Base-by-base conservation (phyloP, 345 rosid genomes). In the Acer campestre region DNA sequence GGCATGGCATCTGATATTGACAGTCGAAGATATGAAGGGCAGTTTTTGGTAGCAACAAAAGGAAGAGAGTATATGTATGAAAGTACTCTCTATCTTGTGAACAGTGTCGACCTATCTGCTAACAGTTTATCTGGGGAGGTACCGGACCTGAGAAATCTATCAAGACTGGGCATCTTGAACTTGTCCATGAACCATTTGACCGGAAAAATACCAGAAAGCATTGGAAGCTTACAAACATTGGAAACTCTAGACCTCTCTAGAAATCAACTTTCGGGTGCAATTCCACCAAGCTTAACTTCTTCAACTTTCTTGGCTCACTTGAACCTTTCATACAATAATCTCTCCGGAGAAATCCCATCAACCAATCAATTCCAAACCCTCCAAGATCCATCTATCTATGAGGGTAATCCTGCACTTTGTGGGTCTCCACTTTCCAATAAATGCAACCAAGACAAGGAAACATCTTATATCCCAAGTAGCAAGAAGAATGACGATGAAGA, bases 341-440 rank as follows among this genome's bases (percentile, higher is more conserved):
- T 82, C 17, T 78, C 80, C 4, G 85, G 80, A 7, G 11, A 40
- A 27, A 82, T 78, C 7, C 84, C 84, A 27, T 44, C 84, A 69
- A 31, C 42, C 55, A 82, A 75, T 22, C 82, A 75, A 25, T 72
- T 82, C 17, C 72, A 42, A 1, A 75, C 67, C n/a, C 42, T 82
- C 35, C 49, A 22, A 18, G 80, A 75, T 72, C 77, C 77, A 11
- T 79, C 82, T 27, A 82, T 79, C 62, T 78, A 70, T 17, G 79
- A 74, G 31, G 81, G 79, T 3, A 78, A 82, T 23, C 49, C 59
- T 11, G 79, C 46, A 58, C 79, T 78, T 29, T 67, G 80, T 10
- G 82, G 78, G 1, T 10, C 20, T 44, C 80, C 77, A 9, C 42
- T 80, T 48, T 38, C 79, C 18, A 74, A 9, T 3, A 14, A 59